Base-by-base conservation (phyloP, 2,329 filamentous ascomycete species). In the Xylariaceae sp. region DNA sequence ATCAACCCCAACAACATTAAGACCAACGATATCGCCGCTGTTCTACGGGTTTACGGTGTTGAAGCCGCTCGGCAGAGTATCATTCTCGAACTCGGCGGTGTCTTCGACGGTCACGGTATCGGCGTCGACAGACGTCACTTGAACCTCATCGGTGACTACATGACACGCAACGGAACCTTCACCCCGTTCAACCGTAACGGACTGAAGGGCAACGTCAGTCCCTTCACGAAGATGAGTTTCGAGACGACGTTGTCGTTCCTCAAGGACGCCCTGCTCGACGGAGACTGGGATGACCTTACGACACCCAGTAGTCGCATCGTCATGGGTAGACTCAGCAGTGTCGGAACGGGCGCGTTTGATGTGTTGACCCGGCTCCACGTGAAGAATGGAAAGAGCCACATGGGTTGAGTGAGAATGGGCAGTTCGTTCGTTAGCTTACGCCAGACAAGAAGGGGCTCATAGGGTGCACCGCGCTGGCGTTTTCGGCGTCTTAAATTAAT, bases 191-290 rank as follows among this genome's bases (percentile, higher is more conserved):
- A 90, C 76, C 88, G 94, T 53, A 95, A 90, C 71, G 94, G 93
- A 1, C 79, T 99, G 62, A 87, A 86, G 71, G 87, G 89, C 65
- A 92, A 90, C 70, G 88, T 93, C 34, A 92, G 88, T 66, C 92
- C 94, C 0, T 93, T 99, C 68, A 93, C 94, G 76, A 97, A 97
- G 82, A 97, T 97, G 93, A 96, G 90, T 74, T 99, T 97, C 77
- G 94, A 99, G 82, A 99, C 94, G 3, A 99, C 94, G 2, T 83
- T 97, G 45, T 88, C 89, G 0, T 97, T 97, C 79, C 80, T 99
- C 70, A 92, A 89, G 74, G 94, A 97, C 71, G 92, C 94, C 1
- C 88, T 97, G 30, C 78, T 95, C 59, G 91, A 96, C 70, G 87
- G 90, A 53, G 94, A 97, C 74, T 90, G 86, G 81, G 94, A 99